A percentile compares a stretch with the other conserved stretches of the same genome.
These are phyloP conservation scores for Pseudozyma pruni DNA, from an alignment of 1,284 basidiomycete genomes.

Conservation along the genomic window DNA sequence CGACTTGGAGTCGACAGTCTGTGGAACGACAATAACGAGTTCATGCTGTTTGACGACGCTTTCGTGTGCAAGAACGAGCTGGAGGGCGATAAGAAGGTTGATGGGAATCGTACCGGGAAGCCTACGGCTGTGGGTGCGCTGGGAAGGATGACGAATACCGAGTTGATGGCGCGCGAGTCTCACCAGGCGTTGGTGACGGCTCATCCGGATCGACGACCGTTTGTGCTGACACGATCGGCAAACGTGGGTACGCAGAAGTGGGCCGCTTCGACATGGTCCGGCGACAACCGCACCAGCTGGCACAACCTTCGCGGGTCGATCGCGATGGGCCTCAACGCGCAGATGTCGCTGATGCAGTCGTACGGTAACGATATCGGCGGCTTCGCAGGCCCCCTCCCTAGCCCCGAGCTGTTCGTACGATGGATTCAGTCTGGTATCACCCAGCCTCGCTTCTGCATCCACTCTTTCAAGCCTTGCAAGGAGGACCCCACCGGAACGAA, in stretches of 20 bases:
- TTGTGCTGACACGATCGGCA: constrained; percentile 69
- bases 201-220: constrained; percentile 66
- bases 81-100: constrained; percentile 23
- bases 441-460: constrained; percentile 61
- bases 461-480: constrained; percentile 70
- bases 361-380: constrained; percentile 69
- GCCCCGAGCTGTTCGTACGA: constrained; percentile 69
- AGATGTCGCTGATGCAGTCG: constrained; percentile 65
- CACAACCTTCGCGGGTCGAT: constrained; percentile 69
- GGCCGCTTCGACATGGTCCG: constrained; percentile 69
- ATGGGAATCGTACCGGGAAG: constrained; percentile 36
- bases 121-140: constrained; percentile 63
- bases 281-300: constrained; percentile 69
- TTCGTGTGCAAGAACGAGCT: constrained; percentile 63
- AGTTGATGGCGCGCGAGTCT: constrained; percentile 68
- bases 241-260: constrained; percentile 70
- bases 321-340: constrained; percentile 65
- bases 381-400: constrained; percentile 69
- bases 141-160: constrained; percentile 69
- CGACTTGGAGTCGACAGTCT: constrained; percentile 69
- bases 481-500: constrained; percentile 67
- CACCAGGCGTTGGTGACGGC: constrained; percentile 65
- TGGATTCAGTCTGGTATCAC: constrained; percentile 70
- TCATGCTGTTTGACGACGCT: constrained; percentile 68
- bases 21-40: constrained; percentile 71